A percentile compares a stretch with the other conserved stretches of the same genome.
These are phyloP conservation scores for Penicillium sp. DNA, from an alignment of 2,329 filamentous ascomycete genomes.

Conservation along the genomic window DNA sequence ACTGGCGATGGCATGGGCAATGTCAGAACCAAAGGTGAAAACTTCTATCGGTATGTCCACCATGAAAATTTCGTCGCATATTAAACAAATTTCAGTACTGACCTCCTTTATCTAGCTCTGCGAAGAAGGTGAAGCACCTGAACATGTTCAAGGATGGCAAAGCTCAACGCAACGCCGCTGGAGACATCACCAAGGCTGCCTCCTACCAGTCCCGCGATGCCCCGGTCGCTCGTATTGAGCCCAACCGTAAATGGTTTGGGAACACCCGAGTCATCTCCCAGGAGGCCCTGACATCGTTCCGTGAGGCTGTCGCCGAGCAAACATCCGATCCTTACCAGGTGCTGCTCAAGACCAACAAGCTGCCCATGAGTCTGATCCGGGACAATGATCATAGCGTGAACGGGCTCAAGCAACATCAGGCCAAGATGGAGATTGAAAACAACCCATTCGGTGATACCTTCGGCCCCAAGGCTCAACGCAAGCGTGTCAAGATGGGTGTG, in stretches of 20 bases:
- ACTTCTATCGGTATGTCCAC: conserved; percentile 77
- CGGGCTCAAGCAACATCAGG: conserved; percentile 85
- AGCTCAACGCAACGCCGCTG: conserved; percentile 74
- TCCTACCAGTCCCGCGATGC: conserved; percentile 78
- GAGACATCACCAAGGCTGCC: conserved; percentile 81
- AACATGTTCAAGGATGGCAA: conserved; percentile 90
- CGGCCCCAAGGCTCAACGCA: conserved; percentile 88
- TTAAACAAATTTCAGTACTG: background rate
- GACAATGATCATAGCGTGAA: conserved; percentile 70
- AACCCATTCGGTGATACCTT: conserved; percentile 86
- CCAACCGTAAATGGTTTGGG: conserved; percentile 96
- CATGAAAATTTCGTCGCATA: conserved; percentile 27
- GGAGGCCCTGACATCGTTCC: conserved; percentile 80
- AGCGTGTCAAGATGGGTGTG: conserved; percentile 84
- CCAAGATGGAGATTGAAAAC: conserved; percentile 89
- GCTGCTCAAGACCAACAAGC: conserved; percentile 93
- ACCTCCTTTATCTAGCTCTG: conserved; percentile 48
- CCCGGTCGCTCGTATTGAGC: conserved; percentile 84
- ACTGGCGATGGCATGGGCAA: conserved; percentile 83
- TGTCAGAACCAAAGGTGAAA: conserved; percentile 92
- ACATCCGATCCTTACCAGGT: conserved; percentile 89
- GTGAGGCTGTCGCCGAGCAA: conserved; percentile 87
- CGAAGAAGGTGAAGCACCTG: conserved; percentile 83
- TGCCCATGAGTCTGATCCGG: conserved; percentile 90
- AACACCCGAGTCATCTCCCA: conserved; percentile 90